phyloP scores from a whole-genome alignment of 352 stramenopile species.

The Elongisporangium undulatum region DNA sequence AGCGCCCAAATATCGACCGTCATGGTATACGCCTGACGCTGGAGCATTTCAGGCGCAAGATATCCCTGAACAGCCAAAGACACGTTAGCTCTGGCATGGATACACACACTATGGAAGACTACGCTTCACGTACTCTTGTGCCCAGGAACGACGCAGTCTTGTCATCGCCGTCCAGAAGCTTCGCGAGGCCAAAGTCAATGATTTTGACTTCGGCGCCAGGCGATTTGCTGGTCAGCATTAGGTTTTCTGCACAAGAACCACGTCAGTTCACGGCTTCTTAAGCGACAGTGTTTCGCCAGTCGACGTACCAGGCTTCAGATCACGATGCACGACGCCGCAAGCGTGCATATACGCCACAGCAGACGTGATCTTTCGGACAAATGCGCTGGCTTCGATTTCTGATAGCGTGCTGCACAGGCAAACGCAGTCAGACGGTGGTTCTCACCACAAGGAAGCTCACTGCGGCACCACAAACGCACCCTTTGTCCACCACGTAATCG shows the following conservation, averaged over 20 bases:
- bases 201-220: conserved; percentile 93
- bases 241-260: conserved; percentile 42
- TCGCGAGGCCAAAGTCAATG: conserved; percentile 98
- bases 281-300: not conserved
- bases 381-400: conserved; percentile 79
- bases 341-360: conserved; percentile 87
- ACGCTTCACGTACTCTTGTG: conserved; percentile 34
- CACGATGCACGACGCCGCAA: conserved; percentile 84
- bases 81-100: conserved; percentile 1
- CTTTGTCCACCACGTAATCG: conserved; percentile 89
- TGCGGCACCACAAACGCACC: conserved; percentile 19
- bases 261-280: not conserved
- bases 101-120: not conserved
- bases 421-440: not conserved
- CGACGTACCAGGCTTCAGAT: conserved; percentile 78
- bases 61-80: conserved; percentile 76
- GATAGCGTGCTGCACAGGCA: conserved; percentile 58
- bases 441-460: not conserved
- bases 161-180: conserved; percentile 86
- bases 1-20: conserved; percentile 97
- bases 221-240: conserved; percentile 84
- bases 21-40: conserved; percentile 96
- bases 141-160: conserved; percentile 83
- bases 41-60: conserved; percentile 97
- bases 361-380: conserved; percentile 89